phyloP scores from a whole-genome alignment of 177 flowering plant genomes.

The Tripterygium wilfordii region DNA sequence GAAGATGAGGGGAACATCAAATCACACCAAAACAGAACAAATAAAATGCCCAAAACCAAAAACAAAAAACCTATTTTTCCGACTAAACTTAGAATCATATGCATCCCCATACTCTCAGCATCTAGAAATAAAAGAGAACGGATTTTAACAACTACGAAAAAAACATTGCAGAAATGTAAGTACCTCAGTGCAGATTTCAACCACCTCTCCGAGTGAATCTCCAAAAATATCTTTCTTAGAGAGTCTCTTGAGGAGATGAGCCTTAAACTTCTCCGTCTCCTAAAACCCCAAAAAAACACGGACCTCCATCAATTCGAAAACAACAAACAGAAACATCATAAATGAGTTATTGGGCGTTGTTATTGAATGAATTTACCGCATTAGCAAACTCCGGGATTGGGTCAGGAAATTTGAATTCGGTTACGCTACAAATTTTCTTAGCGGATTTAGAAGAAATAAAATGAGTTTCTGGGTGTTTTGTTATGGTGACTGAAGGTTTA shows the following conservation, averaged over 20 bases:
- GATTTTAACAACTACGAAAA: not conserved
- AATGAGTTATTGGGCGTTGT: too few species aligned
- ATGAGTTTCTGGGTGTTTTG: not conserved
- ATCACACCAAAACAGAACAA: not conserved
- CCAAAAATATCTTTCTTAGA: conserved; percentile 53
- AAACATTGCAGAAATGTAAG: not conserved
- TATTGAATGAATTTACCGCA: conserved; percentile 43
- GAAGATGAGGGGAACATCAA: too few species aligned
- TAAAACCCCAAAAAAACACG: conserved; percentile 14
- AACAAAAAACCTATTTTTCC: too few species aligned
- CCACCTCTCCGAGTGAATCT: conserved; percentile 44
- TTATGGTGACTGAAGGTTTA: too few species aligned
- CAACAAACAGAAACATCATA: not conserved
- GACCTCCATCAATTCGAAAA: not conserved
- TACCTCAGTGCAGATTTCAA: conserved; percentile 62
- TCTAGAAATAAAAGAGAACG: not conserved
- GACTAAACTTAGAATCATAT: too few species aligned
- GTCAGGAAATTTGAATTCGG: conserved; percentile 85
- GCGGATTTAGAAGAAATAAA: not conserved
- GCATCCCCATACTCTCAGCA: not conserved
- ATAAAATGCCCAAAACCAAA: not conserved
- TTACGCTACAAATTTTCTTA: conserved; percentile 55
- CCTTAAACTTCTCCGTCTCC: conserved; percentile 62
- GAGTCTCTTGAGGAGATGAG: conserved; percentile 40
- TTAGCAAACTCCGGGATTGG: conserved; percentile 94